Evolutionary conservation across 139 green algal species (phyloP), one percentile per base, ranked within the genome.

Genomic region (Chlamydomonas urium): DNA sequence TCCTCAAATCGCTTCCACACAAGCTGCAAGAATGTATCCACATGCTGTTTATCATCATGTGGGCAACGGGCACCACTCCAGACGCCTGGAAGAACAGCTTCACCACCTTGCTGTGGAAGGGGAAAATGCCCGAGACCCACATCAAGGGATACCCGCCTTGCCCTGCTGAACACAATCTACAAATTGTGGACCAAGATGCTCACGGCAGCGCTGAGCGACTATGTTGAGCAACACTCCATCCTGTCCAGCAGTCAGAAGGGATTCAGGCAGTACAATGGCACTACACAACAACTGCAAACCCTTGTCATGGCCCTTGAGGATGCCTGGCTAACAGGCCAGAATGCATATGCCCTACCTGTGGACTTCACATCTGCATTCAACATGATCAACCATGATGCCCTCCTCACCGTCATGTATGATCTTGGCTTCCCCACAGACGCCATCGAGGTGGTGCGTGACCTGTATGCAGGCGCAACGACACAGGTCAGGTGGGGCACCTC

Each of bases 301-400:
- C 34, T 84, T 19, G 24, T 76, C 1, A 72, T 74, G n/a, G 72
- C 75, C 5, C 29, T 87, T 0, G 65, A 78, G 17, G 77, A 84
- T 42, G 75, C 75, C 0, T 38, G 36, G 3, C 32, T 79, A 1
- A 48, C 8, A 2, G 1, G 56, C 0, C 48, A 72, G 26, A 38
- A 87, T 42, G 37, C 83, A 0, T 81, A 79, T 28, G 1, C 70
- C 1, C 53, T 83, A 0, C 73, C 75, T 4, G 21, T 79, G 10
- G 81, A 87, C 65, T 79, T 81, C 53, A 72, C 65, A 5, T 67
- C 62, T 17, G 81, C 81, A 1, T 85, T 87, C 31, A 73, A 84
- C 28, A 85, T 73, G 0, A 72, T 81, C 14, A 34, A 75, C 6
- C 81, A 87, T 38, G 73, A 81, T 35, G 69, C 71, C 1, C 60